A percentile compares a stretch with the other conserved stretches of the same genome.
These are phyloP conservation scores for Pyrenochaeta sp. DNA, from an alignment of 2,329 filamentous ascomycete genomes.

Conservation along the genomic window DNA sequence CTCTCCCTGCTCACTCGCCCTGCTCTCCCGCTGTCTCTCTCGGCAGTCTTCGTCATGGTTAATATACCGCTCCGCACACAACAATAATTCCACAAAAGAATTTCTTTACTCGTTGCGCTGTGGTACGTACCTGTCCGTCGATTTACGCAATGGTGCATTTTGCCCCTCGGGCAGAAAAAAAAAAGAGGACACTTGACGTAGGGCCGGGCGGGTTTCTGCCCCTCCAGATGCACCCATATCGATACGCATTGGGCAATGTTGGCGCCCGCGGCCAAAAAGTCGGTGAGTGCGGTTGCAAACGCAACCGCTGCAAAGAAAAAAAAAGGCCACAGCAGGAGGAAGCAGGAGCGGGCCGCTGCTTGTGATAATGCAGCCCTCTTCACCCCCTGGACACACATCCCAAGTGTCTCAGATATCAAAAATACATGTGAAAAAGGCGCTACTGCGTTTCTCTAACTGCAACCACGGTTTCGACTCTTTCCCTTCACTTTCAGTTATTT, in stretches of 20 bases:
- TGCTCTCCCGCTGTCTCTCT: too few species aligned
- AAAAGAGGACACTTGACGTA: conserved; percentile 33
- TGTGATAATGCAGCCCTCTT: conserved; percentile 29
- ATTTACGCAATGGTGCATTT: conserved; percentile 14
- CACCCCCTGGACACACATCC: conserved; percentile 19
- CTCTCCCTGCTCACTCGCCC: too few species aligned
- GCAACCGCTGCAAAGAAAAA: conserved; percentile 37
- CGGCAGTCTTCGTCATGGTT: conserved; percentile 27
- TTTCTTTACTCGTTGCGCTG: too few species aligned
- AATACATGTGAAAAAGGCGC: conserved; percentile 9
- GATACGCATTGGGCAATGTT: conserved; percentile 35
- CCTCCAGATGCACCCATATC: conserved; percentile 38
- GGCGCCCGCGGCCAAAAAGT: conserved; percentile 40
- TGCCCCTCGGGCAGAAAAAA: conserved; percentile 22
- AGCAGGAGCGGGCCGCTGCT: conserved; percentile 27
- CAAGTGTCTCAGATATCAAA: conserved; percentile 15
- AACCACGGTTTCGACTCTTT: too few species aligned
- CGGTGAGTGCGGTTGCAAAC: conserved; percentile 46
- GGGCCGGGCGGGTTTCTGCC: conserved; percentile 24
- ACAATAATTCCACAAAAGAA: neutral
- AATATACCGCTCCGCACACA: conserved; percentile 20
- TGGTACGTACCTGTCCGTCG: conserved; percentile 5
- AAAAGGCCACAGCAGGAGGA: conserved; percentile 28
- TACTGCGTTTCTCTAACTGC: neutral
- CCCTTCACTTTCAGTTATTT: too few species aligned